Base-by-base conservation (phyloP, 2,329 filamentous ascomycete genomes). In the Alternaria infectoria region DNA sequence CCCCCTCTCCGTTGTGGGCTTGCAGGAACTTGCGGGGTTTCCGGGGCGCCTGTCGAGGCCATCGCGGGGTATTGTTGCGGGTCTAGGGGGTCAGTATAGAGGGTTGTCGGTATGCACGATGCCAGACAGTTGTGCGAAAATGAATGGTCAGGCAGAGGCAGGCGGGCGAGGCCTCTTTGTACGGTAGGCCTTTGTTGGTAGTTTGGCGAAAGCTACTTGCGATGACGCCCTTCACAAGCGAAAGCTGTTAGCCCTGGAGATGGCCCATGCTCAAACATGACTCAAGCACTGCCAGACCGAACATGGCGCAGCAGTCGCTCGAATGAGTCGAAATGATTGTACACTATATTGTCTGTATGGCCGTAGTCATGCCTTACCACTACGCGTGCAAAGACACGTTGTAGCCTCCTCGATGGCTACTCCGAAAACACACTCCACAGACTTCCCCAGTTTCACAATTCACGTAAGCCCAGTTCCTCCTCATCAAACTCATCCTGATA, bases 401-500 rank as follows among this genome's bases (percentile, higher is more conserved):
- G 19, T 52, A 23, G 1, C 11, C 49, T 17, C 0, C 36, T 40
- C 36, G 0, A 40, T 40, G n/a, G 36, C 36, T 40, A 40, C 15
- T 23, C 30, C 6, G 49, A 40, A 1, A 40, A 40, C 2, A 17
- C 12, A 28, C 2, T 19, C 4, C 49, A 36, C 19, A 52, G 28
- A 23, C 36, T 21, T 15, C 12, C 30, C 19, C 3, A 40, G 21
- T 10, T 21, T 21, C n/a, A 45, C n/a, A 79, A 66, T 68, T 80
- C 85, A 25, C 78, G 77, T 65, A 88, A 76, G 8, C 84, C 83
- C 50, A 83, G 82, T 43, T 84, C 85, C 59, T 89, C 86, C 59
- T 84, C 77, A 57, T 83, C 83, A 70, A 83, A 87, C 69, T 88
- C 85, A 21, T 83, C 82, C 9, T 83, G 85, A 67, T 88, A 89